phyloP scores from a whole-genome alignment of 805 yeast genomes.

The Spathaspora boniae region DNA sequence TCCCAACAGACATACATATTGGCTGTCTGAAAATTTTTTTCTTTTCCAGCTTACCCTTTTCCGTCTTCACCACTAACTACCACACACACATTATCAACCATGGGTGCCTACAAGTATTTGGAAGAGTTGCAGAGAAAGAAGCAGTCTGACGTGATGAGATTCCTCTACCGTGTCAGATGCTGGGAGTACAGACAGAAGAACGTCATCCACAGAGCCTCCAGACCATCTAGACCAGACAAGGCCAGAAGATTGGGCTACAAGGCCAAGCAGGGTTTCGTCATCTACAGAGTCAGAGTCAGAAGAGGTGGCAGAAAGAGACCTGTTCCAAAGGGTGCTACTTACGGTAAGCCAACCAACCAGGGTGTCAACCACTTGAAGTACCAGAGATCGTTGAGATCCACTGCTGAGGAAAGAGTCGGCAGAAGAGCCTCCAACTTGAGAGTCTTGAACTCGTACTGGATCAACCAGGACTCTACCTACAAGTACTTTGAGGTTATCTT shows the following conservation, averaged over 20 bases:
- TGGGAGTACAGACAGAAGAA: conserved; percentile 99
- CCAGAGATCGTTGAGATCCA: conserved; percentile 97
- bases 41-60: conserved; percentile 1
- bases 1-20: no score
- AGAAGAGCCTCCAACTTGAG: conserved; percentile 98
- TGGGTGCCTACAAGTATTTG: conserved; percentile 99
- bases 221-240: conserved; percentile 99
- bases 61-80: conserved; percentile 5
- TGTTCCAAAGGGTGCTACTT: conserved; percentile 99
- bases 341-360: conserved; percentile 99
- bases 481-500: conserved; percentile 98
- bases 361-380: conserved; percentile 99
- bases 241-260: conserved; percentile 99
- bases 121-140: conserved; percentile 99
- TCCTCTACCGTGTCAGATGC: conserved; percentile 99
- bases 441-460: conserved; percentile 99
- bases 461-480: conserved; percentile 99
- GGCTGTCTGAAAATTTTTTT: no score
- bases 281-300: conserved; percentile 98
- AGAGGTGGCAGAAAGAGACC: conserved; percentile 99
- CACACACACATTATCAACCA: conserved; percentile 29
- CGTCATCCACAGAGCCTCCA: conserved; percentile 97
- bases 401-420: conserved; percentile 99
- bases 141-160: conserved; percentile 99
- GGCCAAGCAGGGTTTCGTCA: conserved; percentile 99